Conservation (phyloP, 306 rosid species). For the Cicer pinnatifidum region DNA sequence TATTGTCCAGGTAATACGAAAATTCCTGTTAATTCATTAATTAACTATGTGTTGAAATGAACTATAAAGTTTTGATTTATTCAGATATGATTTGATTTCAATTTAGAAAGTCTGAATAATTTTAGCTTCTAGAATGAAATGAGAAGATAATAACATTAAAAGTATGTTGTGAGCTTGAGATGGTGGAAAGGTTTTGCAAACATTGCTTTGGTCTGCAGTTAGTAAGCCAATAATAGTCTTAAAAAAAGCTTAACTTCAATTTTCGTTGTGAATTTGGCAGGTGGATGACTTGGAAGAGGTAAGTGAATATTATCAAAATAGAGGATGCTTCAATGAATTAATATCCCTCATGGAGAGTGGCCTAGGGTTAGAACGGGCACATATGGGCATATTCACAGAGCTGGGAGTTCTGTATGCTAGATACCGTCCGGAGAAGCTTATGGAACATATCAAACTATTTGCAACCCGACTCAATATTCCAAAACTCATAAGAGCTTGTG, state of each 20-base stretch:
- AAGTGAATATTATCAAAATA: conserved; percentile 96
- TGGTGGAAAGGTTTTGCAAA: conserved; percentile 28
- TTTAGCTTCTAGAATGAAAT: conserved; percentile 22
- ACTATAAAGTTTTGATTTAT: conserved; percentile 18
- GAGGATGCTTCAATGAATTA: conserved; percentile 96
- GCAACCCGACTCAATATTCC: conserved; percentile 96
- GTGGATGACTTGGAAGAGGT: conserved; percentile 99
- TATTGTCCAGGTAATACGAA: conserved; percentile 77
- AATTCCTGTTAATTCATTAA: conserved; percentile 12
- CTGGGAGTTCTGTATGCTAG: conserved; percentile 98
- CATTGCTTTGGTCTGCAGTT: conserved; percentile 25
- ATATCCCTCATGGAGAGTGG: conserved; percentile 99
- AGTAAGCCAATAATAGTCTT: conserved; percentile 24
- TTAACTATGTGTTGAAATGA: conserved; percentile 20
- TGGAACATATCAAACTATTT: conserved; percentile 98
- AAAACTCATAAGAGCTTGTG: conserved; percentile 97
- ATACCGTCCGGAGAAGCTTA: conserved; percentile 97
- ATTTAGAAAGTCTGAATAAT: conserved; percentile 23
- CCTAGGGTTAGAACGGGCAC: conserved; percentile 96
- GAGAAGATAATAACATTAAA: conserved; percentile 30
- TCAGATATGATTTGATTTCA: conserved; percentile 8
- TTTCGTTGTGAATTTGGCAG: conserved; percentile 51
- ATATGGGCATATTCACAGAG: conserved; percentile 99
- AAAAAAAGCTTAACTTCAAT: conserved; percentile 22
- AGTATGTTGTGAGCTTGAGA: conserved; percentile 29